These are phyloP conservation scores for Suhomyces kilbournensis DNA, from an alignment of 805 yeast species.

Conservation along the genomic window DNA sequence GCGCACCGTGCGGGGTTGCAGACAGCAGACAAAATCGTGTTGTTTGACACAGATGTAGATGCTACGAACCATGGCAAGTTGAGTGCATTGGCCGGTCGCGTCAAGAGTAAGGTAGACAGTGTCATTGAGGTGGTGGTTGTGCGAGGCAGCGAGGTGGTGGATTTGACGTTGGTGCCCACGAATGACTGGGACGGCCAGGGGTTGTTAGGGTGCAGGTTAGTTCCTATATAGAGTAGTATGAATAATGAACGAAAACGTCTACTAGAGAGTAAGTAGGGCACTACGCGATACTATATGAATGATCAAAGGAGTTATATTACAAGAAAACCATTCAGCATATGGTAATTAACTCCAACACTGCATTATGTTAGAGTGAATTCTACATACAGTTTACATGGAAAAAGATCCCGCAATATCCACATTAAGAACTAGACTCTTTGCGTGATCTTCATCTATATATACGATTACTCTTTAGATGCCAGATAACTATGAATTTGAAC, in stretches of 20 bases:
- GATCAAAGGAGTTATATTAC: too few relatives aligned
- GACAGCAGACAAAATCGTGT: conserved; percentile 51
- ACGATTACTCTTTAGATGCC: too few relatives aligned
- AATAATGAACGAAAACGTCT: not conserved
- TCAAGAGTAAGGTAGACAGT: conserved; percentile 34
- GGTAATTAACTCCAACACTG: too few relatives aligned
- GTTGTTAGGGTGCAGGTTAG: conserved; percentile 62
- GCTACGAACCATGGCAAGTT: conserved; percentile 56
- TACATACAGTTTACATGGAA: too few relatives aligned
- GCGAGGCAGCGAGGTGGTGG: conserved; percentile 25
- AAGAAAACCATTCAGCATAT: too few relatives aligned
- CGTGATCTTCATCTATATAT: too few relatives aligned
- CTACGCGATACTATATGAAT: too few relatives aligned
- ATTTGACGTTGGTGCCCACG: conserved; percentile 41
- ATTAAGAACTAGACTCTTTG: too few relatives aligned
- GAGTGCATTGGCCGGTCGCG: conserved; percentile 41
- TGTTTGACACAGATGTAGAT: conserved; percentile 50
- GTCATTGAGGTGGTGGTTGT: conserved; percentile 24
- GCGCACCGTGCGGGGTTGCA: conserved; percentile 52
- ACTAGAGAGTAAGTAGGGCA: too few relatives aligned
- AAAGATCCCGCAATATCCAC: too few relatives aligned
- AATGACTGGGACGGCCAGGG: conserved; percentile 64
- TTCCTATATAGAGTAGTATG: conserved; percentile 29
- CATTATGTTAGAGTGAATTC: too few relatives aligned
- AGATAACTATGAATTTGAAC: too few relatives aligned